Evolutionary conservation across 2,329 filamentous ascomycete species (phyloP), one percentile per base, ranked within the genome.

Genomic region (Periconia sp.): DNA sequence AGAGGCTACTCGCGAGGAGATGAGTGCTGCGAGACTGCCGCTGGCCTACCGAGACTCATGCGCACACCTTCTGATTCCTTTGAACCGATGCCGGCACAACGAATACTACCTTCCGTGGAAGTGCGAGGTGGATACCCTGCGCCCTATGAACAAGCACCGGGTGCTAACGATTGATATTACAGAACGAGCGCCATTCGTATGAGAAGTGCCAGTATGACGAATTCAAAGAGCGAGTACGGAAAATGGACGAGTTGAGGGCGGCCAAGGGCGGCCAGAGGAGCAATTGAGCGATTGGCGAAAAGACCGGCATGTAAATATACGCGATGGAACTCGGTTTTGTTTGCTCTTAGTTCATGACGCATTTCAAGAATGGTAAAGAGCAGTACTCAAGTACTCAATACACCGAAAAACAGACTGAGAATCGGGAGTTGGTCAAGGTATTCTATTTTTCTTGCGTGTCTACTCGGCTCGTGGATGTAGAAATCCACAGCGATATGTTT

Each of bases 161-260:
- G 33, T 37, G 54, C 64, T 69, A 51, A 71, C 55, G 3, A 1
- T 19, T 56, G 3, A 1, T 19, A 11, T 20, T 14, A 55, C 72
- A 97, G 94, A 87, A 92, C 76, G 94, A 99, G 82, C 84, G 94
- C 81, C 94, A 99, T 79, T 89, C 87, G 71, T 99, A 99, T 82
- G 94, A 99, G 76, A 97, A 97, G 77, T 99, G 94, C 85, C 94
- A 99, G 73, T 99, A 99, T 78, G 90, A 90, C 61, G 94, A 97
- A 76, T 99, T 99, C 83, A 96, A 96, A 86, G 91, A 93, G 84
- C 87, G 94, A 54, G 94, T 99, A 61, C 91, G 89, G 72, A 97
- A 96, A 87, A 99, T 99, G 94, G 87, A 97, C 69, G 92, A 99
- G 81, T 79, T 99, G 72, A 85, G 92, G 73, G 92, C 86, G 63